Percentiles rank a stretch among this genome's conserved stretches.
Evolutionary conservation across 2,329 filamentous ascomycete genomes (phyloP).

Genomic region (Teratosphaeria zuluensis): DNA sequence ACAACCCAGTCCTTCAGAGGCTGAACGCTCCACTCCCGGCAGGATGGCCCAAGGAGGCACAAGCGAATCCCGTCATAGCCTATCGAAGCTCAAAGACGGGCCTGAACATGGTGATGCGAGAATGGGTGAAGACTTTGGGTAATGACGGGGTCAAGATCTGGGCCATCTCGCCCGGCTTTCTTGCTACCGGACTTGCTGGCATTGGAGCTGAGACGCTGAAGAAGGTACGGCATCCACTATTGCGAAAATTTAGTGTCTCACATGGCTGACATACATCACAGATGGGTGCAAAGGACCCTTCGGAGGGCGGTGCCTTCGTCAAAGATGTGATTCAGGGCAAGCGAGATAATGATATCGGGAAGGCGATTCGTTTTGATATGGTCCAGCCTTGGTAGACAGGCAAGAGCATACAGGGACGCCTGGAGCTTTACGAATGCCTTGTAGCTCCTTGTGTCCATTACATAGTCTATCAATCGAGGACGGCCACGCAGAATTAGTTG

Average conservation of each 20-base stretch:
- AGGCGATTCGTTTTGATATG: constrained; percentile 26
- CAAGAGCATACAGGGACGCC: background rate
- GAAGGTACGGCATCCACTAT: constrained; percentile 12
- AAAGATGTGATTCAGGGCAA: constrained; percentile 31
- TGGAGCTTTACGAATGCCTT: background rate
- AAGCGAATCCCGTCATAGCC: constrained; percentile 18
- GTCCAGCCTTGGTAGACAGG: constrained; percentile 30
- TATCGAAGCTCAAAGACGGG: constrained; percentile 38
- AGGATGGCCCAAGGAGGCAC: constrained; percentile 39
- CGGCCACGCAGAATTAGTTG: too few relatives aligned
- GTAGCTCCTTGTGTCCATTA: too few relatives aligned
- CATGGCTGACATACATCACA: constrained; percentile 5
- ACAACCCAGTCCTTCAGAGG: constrained; percentile 16
- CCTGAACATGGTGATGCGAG: constrained; percentile 41
- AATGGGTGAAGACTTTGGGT: constrained; percentile 35
- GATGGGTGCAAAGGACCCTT: constrained; percentile 30
- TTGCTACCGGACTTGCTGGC: constrained; percentile 36
- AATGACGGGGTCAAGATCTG: constrained; percentile 41
- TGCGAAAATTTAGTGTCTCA: background rate
- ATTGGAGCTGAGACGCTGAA: constrained; percentile 19
- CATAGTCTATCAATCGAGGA: too few relatives aligned
- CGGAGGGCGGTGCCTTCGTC: constrained; percentile 28
- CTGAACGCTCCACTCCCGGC: constrained; percentile 19
- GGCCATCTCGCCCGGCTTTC: constrained; percentile 36
- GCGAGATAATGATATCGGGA: constrained; percentile 30